These are phyloP conservation scores for Venturiaceae sp. DNA, from an alignment of 2,329 filamentous ascomycete species.

Conservation along the genomic window DNA sequence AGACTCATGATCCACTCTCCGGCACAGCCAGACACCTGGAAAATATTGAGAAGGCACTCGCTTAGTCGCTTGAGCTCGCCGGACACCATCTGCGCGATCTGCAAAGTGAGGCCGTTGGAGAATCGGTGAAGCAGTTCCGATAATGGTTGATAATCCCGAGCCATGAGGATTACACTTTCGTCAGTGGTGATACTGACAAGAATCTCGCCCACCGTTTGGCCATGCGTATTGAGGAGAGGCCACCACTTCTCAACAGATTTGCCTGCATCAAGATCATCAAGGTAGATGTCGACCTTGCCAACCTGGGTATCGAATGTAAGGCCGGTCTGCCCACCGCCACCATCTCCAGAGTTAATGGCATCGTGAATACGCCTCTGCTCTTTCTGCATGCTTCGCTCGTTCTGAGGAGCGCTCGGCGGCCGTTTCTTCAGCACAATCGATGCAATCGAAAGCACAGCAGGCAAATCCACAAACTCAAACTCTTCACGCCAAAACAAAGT, in stretches of 20 bases:
- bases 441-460: constrained; percentile 56
- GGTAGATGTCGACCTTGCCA: constrained; percentile 70
- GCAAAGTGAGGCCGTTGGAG: constrained; percentile 69
- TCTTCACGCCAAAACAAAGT: constrained; percentile 79
- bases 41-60: constrained; percentile 86
- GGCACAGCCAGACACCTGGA: constrained; percentile 78
- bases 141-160: constrained; percentile 73
- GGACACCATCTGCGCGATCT: constrained; percentile 72
- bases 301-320: constrained; percentile 41
- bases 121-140: constrained; percentile 80
- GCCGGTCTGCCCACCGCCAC: constrained; percentile 30
- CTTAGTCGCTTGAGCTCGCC: constrained; percentile 70
- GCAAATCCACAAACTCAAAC: constrained; percentile 66
- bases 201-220: constrained; percentile 72
- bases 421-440: constrained; percentile 62
- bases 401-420: constrained; percentile 17
- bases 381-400: constrained; percentile 26
- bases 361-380: constrained; percentile 29
- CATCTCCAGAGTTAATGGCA: constrained; percentile 19
- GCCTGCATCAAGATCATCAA: constrained; percentile 68
- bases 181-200: constrained; percentile 75
- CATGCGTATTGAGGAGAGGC: constrained; percentile 65
- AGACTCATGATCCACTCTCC: constrained; percentile 86
- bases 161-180: constrained; percentile 81
- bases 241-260: constrained; percentile 81